Base-by-base conservation (phyloP, 2,329 filamentous ascomycete genomes). In the Diplodia sapinea region DNA sequence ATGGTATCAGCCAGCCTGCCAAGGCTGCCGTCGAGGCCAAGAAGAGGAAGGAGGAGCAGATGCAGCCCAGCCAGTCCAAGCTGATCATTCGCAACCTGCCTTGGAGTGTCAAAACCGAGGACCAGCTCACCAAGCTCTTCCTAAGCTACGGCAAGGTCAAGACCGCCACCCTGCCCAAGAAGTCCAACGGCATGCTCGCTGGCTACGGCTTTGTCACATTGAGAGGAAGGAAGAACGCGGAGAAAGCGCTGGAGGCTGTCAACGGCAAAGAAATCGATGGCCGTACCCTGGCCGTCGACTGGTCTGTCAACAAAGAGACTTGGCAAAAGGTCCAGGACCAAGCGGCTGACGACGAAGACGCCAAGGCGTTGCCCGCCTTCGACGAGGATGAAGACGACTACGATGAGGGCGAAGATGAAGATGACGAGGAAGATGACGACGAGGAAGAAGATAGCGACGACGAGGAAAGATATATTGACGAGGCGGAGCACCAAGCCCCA, bases 151-250 rank as follows among this genome's bases (percentile, higher is more conserved):
- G 95, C 69, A 97, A 97, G 79, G 88, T 99, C 75, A 96, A 94
- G 79, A 91, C 90, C 78, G 89, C 91, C 47, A 92, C 92, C 72
- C 82, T 99, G 64, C 96, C 96, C 1, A 92, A 92, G 74, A 86
- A 89, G 72, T 91, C 90, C 70, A 87, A 76, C 23, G 85, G 85
- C 33, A 80, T 85, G 56, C 86, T 97, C 70, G 87, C 91, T 69
- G 95, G 95, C 0, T 99, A 98, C 75, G 95, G 94, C 5, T 97
- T 99, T 75, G 89, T 99, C 69, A 91, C 94, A 12, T 85, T 99
- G 78, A 86, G 94, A 69, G 93, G 94, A 51, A 89, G 86, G 75
- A 94, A 93, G 80, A 97, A 98, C 78, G 94, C 95, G 0, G 92
- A 98, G 79, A 93, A 89, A 77, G 95, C 95, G 1, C 84, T 99